Base-by-base conservation (phyloP, 2,329 filamentous ascomycete species). In the Fusarium oxysporum region DNA sequence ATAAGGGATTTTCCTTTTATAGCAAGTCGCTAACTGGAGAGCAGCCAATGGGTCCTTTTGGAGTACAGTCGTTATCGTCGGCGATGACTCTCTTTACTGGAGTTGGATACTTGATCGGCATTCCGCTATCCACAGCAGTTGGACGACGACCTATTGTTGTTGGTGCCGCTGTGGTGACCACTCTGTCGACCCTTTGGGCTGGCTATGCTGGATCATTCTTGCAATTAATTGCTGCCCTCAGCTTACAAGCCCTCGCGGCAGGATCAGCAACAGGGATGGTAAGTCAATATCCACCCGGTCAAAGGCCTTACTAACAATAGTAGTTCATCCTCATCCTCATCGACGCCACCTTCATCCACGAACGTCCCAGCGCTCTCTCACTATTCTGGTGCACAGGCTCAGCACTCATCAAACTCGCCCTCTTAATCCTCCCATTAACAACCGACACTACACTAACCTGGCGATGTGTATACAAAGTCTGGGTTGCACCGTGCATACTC, bases 301-400 rank as follows among this genome's bases (percentile, higher is more conserved):
- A n/a, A n/a, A n/a, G 1, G 3, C 25, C 1, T 5, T 8, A 21
- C 11, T 14, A 2, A 3, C 5, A 2, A 17, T 3, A 11, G 7
- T 2, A 74, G 71, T 58, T 48, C 4, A 35, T 69, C 2, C 57
- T 74, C 4, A 61, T 74, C 1, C 30, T 72, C 1, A 74, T 74
- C 5, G 71, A 74, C 16, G 65, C 54, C 1, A 74, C 71, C 1
- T 74, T 74, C 16, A 74, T 74, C 2, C 71, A 74, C 16, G 72
- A 74, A n/a, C 68, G 72, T 0, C 72, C 71, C 1, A 70, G 13
- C 2, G 68, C 65, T 4, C 33, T 74, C 8, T 74, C 72, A 3
- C 1, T 74, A 2, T 72, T 40, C 37, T 74, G 65, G 68, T 66
- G 68, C 12, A 11, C 32, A 1, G 72, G 69, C 5, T 54, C 71